Evolutionary conservation across 306 rosid species (phyloP).

Genomic region (Vicia villosa): DNA sequence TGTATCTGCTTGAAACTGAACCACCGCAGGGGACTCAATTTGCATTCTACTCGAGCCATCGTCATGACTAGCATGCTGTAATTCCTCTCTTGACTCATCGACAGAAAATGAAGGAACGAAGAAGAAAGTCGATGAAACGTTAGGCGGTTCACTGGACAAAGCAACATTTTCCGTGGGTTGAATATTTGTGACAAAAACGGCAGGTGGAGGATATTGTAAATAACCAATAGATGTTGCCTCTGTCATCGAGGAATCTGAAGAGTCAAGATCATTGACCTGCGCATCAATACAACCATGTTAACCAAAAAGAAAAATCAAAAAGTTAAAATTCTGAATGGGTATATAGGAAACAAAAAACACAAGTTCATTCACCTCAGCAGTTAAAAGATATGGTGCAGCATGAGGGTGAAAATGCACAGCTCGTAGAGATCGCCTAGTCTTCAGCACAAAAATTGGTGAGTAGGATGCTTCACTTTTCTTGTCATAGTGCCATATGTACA

Average conservation of each 20-base stretch:
- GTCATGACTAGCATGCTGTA: slow-evolving; percentile 54
- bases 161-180: slow-evolving; percentile 64
- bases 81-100: slow-evolving; percentile 66
- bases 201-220: slow-evolving; percentile 90
- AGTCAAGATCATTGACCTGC: slow-evolving; percentile 95
- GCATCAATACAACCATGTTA: slow-evolving; percentile 38
- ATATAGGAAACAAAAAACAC: slow-evolving; percentile 15
- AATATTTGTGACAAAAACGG: slow-evolving; percentile 78
- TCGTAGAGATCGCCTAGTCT: slow-evolving; percentile 87
- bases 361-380: slow-evolving; percentile 74
- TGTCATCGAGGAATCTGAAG: slow-evolving; percentile 87
- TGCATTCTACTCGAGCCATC: slow-evolving; percentile 57
- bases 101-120: slow-evolving; percentile 64
- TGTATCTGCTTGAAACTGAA: slow-evolving; percentile 65
- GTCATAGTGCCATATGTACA: slow-evolving; percentile 93
- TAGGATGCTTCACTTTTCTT: slow-evolving; percentile 69
- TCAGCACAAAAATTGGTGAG: slow-evolving; percentile 79
- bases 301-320: slow-evolving; percentile 6
- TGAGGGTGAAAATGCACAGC: slow-evolving; percentile 98
- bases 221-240: slow-evolving; percentile 89
- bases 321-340: neutral
- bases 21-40: slow-evolving; percentile 66
- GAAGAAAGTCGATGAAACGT: slow-evolving; percentile 69
- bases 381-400: slow-evolving; percentile 88
- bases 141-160: slow-evolving; percentile 64